Conservation (phyloP, 805 yeast genomes). For the Deakozyma indianensis region DNA sequence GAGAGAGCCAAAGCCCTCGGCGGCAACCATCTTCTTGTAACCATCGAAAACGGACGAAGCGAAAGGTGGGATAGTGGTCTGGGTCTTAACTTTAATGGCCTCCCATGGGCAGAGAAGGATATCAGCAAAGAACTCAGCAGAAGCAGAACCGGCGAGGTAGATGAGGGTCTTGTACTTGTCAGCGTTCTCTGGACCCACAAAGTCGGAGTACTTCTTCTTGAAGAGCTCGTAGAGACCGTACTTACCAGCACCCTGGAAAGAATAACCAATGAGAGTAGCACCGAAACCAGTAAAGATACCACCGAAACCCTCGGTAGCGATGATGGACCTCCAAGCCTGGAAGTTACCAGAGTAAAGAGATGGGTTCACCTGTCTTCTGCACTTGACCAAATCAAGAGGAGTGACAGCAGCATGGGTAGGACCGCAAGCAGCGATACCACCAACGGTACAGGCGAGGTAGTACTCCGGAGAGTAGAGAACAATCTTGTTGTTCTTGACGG, state of each 20-base stretch:
- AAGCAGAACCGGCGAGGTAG: constrained; percentile 74
- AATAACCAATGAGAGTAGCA: constrained; percentile 86
- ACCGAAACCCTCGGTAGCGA: constrained; percentile 56
- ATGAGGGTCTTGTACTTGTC: constrained; percentile 55
- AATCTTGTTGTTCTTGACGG: constrained; percentile 23
- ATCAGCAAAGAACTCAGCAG: constrained; percentile 92
- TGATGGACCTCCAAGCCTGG: constrained; percentile 69
- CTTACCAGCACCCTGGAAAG: constrained; percentile 94
- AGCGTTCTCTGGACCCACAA: constrained; percentile 49
- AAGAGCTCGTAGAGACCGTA: constrained; percentile 90
- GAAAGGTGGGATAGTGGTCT: constrained; percentile 82
- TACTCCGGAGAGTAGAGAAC: constrained; percentile 46
- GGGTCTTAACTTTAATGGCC: constrained; percentile 88
- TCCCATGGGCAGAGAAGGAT: constrained; percentile 84
- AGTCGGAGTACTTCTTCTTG: constrained; percentile 60
- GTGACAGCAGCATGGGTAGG: constrained; percentile 92
- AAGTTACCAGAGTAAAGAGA: constrained; percentile 53
- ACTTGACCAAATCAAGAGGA: constrained; percentile 85
- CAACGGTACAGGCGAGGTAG: constrained; percentile 59
- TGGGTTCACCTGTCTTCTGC: constrained; percentile 81
- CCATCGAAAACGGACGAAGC: constrained; percentile 53
- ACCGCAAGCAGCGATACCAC: constrained; percentile 80
- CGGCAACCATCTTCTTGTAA: constrained; percentile 45
- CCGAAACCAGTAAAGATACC: constrained; percentile 81
- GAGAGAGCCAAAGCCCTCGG: constrained; percentile 59